These are phyloP conservation scores for Sclerotinia borealis DNA, from an alignment of 2,329 filamentous ascomycete genomes.

Conservation along the genomic window DNA sequence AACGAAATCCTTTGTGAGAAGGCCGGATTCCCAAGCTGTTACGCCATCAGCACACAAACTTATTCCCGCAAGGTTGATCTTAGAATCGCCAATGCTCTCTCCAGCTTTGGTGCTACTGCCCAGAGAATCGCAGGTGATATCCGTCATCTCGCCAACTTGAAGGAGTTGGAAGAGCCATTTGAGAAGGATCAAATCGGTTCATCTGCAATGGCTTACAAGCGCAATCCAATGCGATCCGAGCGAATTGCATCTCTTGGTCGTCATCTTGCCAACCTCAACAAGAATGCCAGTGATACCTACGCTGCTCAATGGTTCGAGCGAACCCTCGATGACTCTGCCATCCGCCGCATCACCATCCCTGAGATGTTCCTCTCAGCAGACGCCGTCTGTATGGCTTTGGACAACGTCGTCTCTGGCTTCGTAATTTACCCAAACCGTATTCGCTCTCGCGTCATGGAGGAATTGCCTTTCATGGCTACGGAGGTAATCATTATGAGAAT, in stretches of 20 bases:
- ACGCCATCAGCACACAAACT: constrained; percentile 54
- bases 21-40: constrained; percentile 45
- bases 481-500: constrained; percentile 73
- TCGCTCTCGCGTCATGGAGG: constrained; percentile 58
- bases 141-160: constrained; percentile 65
- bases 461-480: constrained; percentile 84
- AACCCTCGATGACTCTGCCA: constrained; percentile 68
- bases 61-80: constrained; percentile 80
- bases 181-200: constrained; percentile 78
- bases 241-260: constrained; percentile 42
- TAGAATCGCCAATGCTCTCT: constrained; percentile 72
- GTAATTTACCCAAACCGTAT: constrained; percentile 75
- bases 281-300: constrained; percentile 51
- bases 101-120: constrained; percentile 71
- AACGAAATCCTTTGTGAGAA: constrained; percentile 52
- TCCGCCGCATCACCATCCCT: constrained; percentile 56
- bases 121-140: constrained; percentile 71
- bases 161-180: constrained; percentile 82
- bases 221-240: constrained; percentile 45
- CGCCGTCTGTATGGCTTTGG: constrained; percentile 58
- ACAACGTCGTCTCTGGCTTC: constrained; percentile 63
- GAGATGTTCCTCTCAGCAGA: constrained; percentile 65
- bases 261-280: constrained; percentile 36
- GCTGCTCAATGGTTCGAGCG: constrained; percentile 60
- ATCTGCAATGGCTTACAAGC: constrained; percentile 50